phyloP scores from a whole-genome alignment of 768 basidiomycete species.

The Suillus hirtellus region DNA sequence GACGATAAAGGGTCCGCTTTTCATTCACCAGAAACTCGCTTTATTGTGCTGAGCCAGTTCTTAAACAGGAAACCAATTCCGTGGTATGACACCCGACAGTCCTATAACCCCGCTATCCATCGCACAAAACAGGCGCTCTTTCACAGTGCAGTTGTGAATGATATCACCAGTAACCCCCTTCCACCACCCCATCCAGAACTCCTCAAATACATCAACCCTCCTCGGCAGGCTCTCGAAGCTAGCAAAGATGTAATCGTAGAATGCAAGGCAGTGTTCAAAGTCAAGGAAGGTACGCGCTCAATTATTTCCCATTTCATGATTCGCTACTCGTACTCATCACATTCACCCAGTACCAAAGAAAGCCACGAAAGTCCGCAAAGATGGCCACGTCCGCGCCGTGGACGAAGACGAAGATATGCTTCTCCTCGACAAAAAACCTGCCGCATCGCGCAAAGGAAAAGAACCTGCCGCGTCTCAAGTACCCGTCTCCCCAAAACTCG shows the following conservation, averaged over 20 bases:
- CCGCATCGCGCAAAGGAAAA: constrained; percentile 9
- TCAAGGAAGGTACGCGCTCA: constrained; percentile 65
- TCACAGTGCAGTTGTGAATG: constrained; percentile 77
- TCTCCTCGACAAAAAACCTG: constrained; percentile 46
- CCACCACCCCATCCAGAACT: constrained; percentile 87
- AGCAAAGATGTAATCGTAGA: constrained; percentile 56
- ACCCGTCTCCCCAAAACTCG: constrained; percentile 6
- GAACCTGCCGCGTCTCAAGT: constrained; percentile 13
- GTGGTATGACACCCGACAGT: constrained; percentile 78
- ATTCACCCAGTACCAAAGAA: constrained; percentile 59
- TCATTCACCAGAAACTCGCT: neutral
- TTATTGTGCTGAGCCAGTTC: constrained; percentile 7
- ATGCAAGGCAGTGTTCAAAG: constrained; percentile 67
- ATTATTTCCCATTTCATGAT: neutral
- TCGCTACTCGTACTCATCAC: neutral
- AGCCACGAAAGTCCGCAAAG: constrained; percentile 55
- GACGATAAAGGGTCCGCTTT: constrained; percentile 69
- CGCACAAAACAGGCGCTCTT: constrained; percentile 92
- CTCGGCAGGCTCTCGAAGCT: constrained; percentile 63
- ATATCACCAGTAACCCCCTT: constrained; percentile 72
- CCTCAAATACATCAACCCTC: constrained; percentile 81
- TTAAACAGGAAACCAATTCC: constrained; percentile 51
- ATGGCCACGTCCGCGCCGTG: constrained; percentile 58
- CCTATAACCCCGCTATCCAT: constrained; percentile 90
- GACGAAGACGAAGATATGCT: constrained; percentile 64